Evolutionary conservation across 306 rosid genomes (phyloP), one percentile per base, ranked within the genome.

Genomic region (Pyrus betulifolia): DNA sequence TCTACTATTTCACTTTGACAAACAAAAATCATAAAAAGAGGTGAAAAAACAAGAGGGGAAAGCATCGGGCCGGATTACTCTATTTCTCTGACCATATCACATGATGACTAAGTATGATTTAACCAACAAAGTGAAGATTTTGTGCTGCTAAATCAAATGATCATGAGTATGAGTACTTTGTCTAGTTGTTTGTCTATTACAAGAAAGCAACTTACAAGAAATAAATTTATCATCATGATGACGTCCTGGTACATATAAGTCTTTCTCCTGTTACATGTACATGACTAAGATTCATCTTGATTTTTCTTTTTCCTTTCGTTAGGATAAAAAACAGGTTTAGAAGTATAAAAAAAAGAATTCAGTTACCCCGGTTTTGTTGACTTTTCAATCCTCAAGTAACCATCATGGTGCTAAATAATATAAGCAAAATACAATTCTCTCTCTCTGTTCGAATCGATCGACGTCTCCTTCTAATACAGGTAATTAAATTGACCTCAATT

Each of bases 151-250:
- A 46, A 46, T 19, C 7, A 14, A 46, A 14, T 46, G 2, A 46
- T 14, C 54, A 0, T 46, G 2, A 46, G 18, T 13, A 46, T 4
- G 52, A 46, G 18, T 46, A 46, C 6, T 13, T 13, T 3, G 10
- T 13, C 6, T 46, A 1, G 4, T 46, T 46, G 54, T 14, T 46
- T 6, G 54, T 17, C 19, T 46, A 0, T 46, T 46, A 46, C 15
- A 46, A 2, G 12, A 46, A 3, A 46, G 5, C 52, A 46, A 46
- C 4, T 46, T 14, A 46, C 19, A 46, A 12, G 6, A 13, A 46
- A 46, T 13, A 46, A 46, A 5, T 46, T 14, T 19, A 14, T 0
- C 0, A 0, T 0, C 19, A 46, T 4, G 0, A 7, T 14, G 0
- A 0, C 7, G 2, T 46, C 18, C 3, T 46, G 19, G 4, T 46